Conservation (phyloP, 495 filamentous ascomycete genomes). For the Penicillium robsamsonii region DNA sequence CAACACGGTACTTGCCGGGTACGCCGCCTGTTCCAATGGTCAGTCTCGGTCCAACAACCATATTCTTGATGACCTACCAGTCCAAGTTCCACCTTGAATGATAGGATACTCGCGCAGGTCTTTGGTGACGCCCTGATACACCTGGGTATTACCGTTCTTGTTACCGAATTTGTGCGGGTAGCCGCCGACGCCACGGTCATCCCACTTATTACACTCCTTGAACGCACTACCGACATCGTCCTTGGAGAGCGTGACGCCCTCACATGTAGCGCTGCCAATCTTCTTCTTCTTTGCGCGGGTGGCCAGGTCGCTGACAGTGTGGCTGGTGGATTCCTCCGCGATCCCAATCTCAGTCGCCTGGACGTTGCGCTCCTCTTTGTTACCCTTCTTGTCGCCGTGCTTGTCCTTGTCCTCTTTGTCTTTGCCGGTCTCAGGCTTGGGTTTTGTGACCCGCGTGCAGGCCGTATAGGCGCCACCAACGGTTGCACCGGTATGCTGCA, state of each 20-base stretch:
- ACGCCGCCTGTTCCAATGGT: neutral
- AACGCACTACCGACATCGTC: constrained; percentile 1
- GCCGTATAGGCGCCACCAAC: neutral
- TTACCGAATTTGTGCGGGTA: neutral
- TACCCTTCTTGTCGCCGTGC: too few species aligned
- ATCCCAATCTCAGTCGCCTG: neutral
- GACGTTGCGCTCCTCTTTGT: neutral
- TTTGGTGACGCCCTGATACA: neutral
- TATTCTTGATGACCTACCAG: neutral
- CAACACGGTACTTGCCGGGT: constrained; percentile 3
- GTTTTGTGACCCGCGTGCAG: neutral
- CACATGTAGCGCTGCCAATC: neutral
- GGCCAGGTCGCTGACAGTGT: neutral
- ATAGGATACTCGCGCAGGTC: neutral
- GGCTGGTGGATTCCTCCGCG: neutral
- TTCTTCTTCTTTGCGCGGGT: constrained; percentile 1
- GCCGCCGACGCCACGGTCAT: neutral
- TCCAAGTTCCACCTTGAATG: neutral
- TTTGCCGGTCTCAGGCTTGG: neutral
- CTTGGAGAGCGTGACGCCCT: neutral
- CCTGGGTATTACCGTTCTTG: neutral
- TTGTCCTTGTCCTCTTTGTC: neutral
- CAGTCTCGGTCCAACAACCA: neutral
- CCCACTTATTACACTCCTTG: neutral
- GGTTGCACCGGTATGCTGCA: constrained; percentile 1